Evolutionary conservation across 2,329 filamentous ascomycete species (phyloP).

Genomic region (Penicillium sp.): DNA sequence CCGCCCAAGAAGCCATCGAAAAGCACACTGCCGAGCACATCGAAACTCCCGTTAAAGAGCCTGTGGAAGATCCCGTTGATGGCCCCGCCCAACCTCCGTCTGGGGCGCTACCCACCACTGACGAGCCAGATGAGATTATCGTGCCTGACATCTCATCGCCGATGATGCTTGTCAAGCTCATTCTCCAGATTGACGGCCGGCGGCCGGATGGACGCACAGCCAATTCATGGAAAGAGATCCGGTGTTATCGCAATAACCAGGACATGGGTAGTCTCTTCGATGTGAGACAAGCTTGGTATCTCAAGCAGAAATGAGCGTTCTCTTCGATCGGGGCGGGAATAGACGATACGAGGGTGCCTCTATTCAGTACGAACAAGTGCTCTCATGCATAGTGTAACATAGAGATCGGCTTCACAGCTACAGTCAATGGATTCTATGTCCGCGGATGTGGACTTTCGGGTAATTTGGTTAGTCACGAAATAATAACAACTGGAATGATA

Average conservation of each 20-base stretch:
- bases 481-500: background rate
- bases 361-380: background rate
- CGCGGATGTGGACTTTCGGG: background rate
- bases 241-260: constrained; percentile 48
- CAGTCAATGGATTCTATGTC: background rate
- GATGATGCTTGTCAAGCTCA: constrained; percentile 33
- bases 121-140: constrained; percentile 26
- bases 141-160: constrained; percentile 35
- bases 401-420: background rate
- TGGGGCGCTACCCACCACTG: background rate
- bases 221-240: constrained; percentile 49
- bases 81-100: background rate
- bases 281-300: constrained; percentile 44
- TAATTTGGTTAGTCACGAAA: background rate
- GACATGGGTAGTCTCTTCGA: constrained; percentile 51
- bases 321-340: background rate
- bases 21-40: background rate
- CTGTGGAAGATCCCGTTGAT: background rate
- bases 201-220: constrained; percentile 32
- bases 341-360: background rate
- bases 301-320: constrained; percentile 18
- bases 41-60: background rate
- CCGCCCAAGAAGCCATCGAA: background rate
- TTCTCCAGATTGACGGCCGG: constrained; percentile 46
- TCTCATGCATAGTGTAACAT: background rate